Evolutionary conservation across 305 asterid species (phyloP), one percentile per base, ranked within the genome.

Genomic region (Fraxinus platypoda): DNA sequence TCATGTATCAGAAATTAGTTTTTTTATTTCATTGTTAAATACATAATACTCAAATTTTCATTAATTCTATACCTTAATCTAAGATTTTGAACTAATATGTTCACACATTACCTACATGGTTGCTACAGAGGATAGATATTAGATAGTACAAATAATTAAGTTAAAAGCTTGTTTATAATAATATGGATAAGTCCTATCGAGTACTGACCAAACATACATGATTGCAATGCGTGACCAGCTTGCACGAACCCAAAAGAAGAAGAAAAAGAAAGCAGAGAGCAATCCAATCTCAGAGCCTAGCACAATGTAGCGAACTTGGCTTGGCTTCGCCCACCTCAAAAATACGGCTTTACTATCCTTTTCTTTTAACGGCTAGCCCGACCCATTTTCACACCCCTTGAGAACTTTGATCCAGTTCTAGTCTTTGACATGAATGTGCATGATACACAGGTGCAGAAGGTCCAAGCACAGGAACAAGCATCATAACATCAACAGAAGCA

Each of bases 401-500:
- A 57, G 68, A 28, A 17, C 30, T 82, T 80, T 3, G 26, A 1
- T 59, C 64, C 35, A 85, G 86, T 84, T 21, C 5, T 8, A 19
- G 72, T 79, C 28, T 26, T n/a, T 66, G 64, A 33, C 8, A 7
- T 78, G 77, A 79, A 81, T 68, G n/a, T 52, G 79, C 43, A 25
- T 62, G 15, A 62, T 62, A 62, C 15, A 68, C 74, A 68, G 74
- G 74, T 28, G n/a, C 35, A 68, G 74, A 68, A 41, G 72, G 72
- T 70, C 71, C 86, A 73, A 77, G 77, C 70, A 19, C 70, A 59
- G 11, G 30, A 59, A 59, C 70, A 59, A 59, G 74, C 74, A 68
- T 78, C 38, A 84, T 52, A 78, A 75, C 89, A 72, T 49, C 87
- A 76, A 64, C 91, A 79, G 66, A 80, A 49, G 66, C 87, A 54